Conservation (phyloP, 208 protist genomes). For the Leishmania aethiopica region DNA sequence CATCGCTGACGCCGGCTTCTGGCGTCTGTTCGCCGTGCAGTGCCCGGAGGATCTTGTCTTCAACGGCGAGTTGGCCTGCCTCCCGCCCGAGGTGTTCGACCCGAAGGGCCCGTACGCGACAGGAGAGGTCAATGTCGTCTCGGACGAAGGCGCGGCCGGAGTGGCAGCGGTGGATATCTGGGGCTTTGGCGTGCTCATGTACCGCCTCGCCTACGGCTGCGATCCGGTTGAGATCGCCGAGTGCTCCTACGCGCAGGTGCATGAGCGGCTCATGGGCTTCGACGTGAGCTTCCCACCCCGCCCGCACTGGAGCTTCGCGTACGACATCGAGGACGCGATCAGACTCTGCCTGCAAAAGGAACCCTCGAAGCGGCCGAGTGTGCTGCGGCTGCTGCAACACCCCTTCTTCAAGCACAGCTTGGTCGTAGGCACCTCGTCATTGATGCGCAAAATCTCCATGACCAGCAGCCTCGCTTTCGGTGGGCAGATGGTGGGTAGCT, state of each 20-base stretch:
- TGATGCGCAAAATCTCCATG: constrained; percentile 25
- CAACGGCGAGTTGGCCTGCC: constrained; percentile 79
- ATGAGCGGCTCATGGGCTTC: constrained; percentile 35
- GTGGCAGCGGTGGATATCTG: constrained; percentile 73
- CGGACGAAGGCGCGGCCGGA: constrained; percentile 14
- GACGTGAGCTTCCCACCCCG: constrained; percentile 47
- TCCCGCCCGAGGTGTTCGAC: constrained; percentile 82
- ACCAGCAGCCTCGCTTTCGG: constrained; percentile 31
- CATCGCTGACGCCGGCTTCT: constrained; percentile 78
- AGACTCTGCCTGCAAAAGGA: constrained; percentile 58
- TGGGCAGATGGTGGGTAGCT: constrained; percentile 19
- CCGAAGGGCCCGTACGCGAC: constrained; percentile 39
- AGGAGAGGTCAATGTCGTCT: constrained; percentile 22
- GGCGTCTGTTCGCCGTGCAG: constrained; percentile 71
- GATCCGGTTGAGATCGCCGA: constrained; percentile 70
- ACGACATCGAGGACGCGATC: constrained; percentile 61
- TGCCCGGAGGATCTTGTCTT: constrained; percentile 80
- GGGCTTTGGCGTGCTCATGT: constrained; percentile 86
- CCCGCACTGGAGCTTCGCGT: constrained; percentile 49
- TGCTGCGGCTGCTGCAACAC: constrained; percentile 57
- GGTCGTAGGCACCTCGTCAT: constrained; percentile 14
- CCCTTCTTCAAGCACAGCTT: constrained; percentile 55
- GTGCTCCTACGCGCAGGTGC: constrained; percentile 54
- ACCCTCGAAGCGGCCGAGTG: constrained; percentile 50
- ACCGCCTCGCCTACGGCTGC: constrained; percentile 71